phyloP scores from a whole-genome alignment of 2,329 filamentous ascomycete genomes.

The Ascochyta rabiei region DNA sequence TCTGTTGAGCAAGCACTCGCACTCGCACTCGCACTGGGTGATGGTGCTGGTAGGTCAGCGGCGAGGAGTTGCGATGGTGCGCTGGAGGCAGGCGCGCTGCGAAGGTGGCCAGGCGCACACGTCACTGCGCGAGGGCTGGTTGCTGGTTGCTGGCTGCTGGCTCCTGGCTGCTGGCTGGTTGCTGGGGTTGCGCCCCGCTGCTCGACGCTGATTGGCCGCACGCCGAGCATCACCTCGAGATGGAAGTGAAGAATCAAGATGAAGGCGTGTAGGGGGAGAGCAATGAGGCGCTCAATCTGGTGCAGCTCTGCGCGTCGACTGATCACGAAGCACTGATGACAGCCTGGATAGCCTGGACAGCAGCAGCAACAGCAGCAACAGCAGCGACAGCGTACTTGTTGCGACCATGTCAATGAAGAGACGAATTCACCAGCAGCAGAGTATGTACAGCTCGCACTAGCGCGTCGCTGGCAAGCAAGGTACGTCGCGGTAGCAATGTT shows the following conservation, averaged over 20 bases:
- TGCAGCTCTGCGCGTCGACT: background rate
- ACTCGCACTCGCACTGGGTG: background rate
- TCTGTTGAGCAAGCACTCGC: background rate
- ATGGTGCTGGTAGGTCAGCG: background rate
- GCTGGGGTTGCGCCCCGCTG: constrained; percentile 23
- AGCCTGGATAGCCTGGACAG: background rate
- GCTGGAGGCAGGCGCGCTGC: background rate
- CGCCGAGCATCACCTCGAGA: constrained; percentile 2
- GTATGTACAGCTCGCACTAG: background rate
- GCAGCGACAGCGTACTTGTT: background rate
- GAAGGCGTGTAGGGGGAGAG: no score
- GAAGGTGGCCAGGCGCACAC: background rate
- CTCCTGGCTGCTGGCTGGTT: no score
- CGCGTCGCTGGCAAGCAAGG: constrained; percentile 11
- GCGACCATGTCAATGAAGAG: background rate
- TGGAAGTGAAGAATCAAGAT: background rate
- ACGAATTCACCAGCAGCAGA: constrained; percentile 1
- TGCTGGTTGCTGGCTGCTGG: no score
- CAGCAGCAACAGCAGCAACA: background rate
- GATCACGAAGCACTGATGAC: background rate
- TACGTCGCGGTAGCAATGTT: constrained; percentile 5
- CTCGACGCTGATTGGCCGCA: constrained; percentile 5
- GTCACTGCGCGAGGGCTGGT: constrained; percentile 3
- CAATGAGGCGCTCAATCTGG: no score
- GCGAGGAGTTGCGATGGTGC: background rate